These are phyloP conservation scores for Lactarius trivialis DNA, from an alignment of 768 basidiomycete genomes.

Conservation along the genomic window DNA sequence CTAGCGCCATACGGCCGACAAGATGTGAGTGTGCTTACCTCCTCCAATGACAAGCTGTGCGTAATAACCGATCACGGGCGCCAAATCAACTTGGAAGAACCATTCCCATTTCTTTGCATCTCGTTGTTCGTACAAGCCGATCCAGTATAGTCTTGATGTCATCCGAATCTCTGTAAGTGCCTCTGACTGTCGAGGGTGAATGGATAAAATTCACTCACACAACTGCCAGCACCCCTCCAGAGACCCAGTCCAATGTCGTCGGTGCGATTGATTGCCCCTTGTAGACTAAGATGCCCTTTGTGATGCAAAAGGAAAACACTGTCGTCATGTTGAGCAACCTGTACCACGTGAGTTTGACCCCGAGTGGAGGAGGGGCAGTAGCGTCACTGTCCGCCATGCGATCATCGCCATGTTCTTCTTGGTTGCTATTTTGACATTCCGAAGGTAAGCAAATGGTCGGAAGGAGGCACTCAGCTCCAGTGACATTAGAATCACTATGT, in stretches of 20 bases:
- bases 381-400: background rate
- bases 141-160: slow-evolving; percentile 2
- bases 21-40: background rate
- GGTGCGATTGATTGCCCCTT: background rate
- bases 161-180: background rate
- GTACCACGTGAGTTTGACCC: slow-evolving; percentile 7
- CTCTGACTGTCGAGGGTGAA: background rate
- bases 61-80: background rate
- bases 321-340: slow-evolving; percentile 2
- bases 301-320: background rate
- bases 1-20: background rate
- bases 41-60: background rate
- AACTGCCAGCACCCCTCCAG: background rate
- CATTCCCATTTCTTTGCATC: slow-evolving; percentile 2
- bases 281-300: slow-evolving; percentile 2
- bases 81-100: slow-evolving; percentile 5
- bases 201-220: background rate
- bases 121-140: slow-evolving; percentile 1
- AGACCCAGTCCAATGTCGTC: background rate
- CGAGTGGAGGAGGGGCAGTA: background rate
- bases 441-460: background rate
- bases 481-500: background rate
- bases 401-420: background rate
- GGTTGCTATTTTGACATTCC: background rate
- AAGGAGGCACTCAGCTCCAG: no score